These are phyloP conservation scores for Clavispora carvajalis DNA, from an alignment of 805 yeast species.

Conservation along the genomic window DNA sequence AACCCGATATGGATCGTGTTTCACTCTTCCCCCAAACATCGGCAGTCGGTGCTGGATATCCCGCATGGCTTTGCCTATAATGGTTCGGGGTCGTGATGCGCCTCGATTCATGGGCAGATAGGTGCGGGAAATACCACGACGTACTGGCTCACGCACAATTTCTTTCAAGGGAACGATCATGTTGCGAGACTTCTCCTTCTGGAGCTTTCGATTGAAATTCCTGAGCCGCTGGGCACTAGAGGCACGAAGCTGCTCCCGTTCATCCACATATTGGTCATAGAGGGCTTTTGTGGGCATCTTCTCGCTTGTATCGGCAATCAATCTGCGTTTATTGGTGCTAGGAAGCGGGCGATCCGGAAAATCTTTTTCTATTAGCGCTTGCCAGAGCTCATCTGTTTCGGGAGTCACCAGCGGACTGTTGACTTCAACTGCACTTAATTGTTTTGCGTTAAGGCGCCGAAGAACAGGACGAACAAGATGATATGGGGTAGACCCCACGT, in stretches of 20 bases:
- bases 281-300: slow-evolving; percentile 32
- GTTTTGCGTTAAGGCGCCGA: slow-evolving; percentile 36
- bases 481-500: slow-evolving; percentile 26
- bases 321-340: slow-evolving; percentile 2
- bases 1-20: slow-evolving; percentile 8
- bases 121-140: slow-evolving; percentile 8
- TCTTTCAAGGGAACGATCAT: slow-evolving; percentile 25
- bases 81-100: slow-evolving; percentile 14
- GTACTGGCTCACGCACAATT: slow-evolving; percentile 12
- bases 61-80: slow-evolving; percentile 29
- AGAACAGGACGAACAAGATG: slow-evolving; percentile 46
- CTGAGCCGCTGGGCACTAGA: slow-evolving; percentile 43
- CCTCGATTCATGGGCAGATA: not conserved
- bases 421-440: slow-evolving; percentile 36
- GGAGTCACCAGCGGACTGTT: slow-evolving; percentile 39
- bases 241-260: slow-evolving; percentile 39
- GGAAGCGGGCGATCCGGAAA: slow-evolving; percentile 41
- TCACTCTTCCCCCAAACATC: slow-evolving; percentile 19
- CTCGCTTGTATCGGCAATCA: slow-evolving; percentile 1
- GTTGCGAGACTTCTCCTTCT: slow-evolving; percentile 36
- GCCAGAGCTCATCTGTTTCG: slow-evolving; percentile 44
- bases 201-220: slow-evolving; percentile 34
- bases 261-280: slow-evolving; percentile 35
- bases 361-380: slow-evolving; percentile 38
- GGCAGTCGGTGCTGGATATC: slow-evolving; percentile 32